Evolutionary conservation across 2,329 filamentous ascomycete species (phyloP), one percentile per base, ranked within the genome.

Genomic region (Beauveria asiatica): DNA sequence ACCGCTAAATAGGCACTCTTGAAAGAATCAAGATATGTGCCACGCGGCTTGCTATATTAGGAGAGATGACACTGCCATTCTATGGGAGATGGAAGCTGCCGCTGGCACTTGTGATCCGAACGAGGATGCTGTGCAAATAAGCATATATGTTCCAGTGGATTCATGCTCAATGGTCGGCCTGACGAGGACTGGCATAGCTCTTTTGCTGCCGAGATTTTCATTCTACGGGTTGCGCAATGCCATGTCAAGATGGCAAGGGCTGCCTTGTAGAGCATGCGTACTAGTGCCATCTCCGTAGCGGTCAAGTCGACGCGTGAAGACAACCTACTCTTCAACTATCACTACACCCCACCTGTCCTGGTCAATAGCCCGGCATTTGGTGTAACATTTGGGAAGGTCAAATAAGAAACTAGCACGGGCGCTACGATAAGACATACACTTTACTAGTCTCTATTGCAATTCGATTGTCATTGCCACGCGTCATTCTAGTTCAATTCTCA

Each of bases 291-390:
- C 9, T 73, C 76, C 0, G 64, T 79, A 1, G 72, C 68, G 1
- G 71, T 77, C 54, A 74, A 75, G 64, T 77, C 76, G 0, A 72
- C 77, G 51, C 72, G 78, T 46, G 74, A 78, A 59, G 65, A 67
- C 44, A 62, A 62, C 0, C 66, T 70, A 1, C 63, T 79, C 11
- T 67, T 79, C 51, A 72, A 76, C 33, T 70, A 74, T 53, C 72
- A 77, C 64, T 70, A 74, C 62, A 79, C 77, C 0, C 75, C 76
- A 0, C 64, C 70, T 0, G 65, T 65, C 0, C 60, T 62, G 23
- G 23, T 23, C 23, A 23, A 23, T 23, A 23, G 23, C 3, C 23
- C 4, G 23, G 23, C 23, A 23, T 23, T 23, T 37, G 37, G 52
- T 33, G 49, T 61, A 10, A 61, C 60, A 3, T 54, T 59, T 16